These are phyloP conservation scores for Cokeromyces recurvatus DNA, from an alignment of 371 early-diverging fungal species.

Conservation along the genomic window DNA sequence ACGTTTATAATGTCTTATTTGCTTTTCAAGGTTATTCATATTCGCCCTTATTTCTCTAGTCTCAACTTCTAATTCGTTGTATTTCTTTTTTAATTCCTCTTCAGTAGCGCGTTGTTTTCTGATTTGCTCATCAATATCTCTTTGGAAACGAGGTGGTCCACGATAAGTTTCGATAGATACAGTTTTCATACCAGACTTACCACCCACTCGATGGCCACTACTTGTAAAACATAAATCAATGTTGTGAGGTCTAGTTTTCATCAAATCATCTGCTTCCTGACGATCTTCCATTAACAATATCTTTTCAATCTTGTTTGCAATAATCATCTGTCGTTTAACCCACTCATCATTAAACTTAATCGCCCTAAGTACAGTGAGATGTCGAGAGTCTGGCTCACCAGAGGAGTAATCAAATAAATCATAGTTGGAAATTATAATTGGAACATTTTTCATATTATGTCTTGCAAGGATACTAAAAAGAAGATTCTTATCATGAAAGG, in stretches of 20 bases:
- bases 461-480: conserved; percentile 49
- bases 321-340: conserved; percentile 77
- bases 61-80: not conserved
- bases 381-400: conserved; percentile 66
- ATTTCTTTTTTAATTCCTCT: not conserved
- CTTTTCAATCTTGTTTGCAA: conserved; percentile 70
- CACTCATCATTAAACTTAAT: conserved; percentile 64
- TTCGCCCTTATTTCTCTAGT: not conserved
- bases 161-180: conserved; percentile 25
- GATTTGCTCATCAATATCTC: conserved; percentile 39
- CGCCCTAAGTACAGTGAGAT: conserved; percentile 65
- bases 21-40: not conserved
- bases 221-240: conserved; percentile 64
- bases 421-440: conserved; percentile 57
- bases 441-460: conserved; percentile 38
- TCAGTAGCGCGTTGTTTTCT: not conserved
- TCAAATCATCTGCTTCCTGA: conserved; percentile 70
- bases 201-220: conserved; percentile 68
- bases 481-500: conserved; percentile 59
- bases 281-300: conserved; percentile 73
- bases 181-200: conserved; percentile 38
- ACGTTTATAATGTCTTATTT: not conserved
- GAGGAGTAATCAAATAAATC: conserved; percentile 66
- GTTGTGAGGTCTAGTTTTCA: conserved; percentile 64
- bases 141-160: conserved; percentile 42